Evolutionary conservation across 495 filamentous ascomycete genomes (phyloP).

Genomic region (Neurospora pannonica): DNA sequence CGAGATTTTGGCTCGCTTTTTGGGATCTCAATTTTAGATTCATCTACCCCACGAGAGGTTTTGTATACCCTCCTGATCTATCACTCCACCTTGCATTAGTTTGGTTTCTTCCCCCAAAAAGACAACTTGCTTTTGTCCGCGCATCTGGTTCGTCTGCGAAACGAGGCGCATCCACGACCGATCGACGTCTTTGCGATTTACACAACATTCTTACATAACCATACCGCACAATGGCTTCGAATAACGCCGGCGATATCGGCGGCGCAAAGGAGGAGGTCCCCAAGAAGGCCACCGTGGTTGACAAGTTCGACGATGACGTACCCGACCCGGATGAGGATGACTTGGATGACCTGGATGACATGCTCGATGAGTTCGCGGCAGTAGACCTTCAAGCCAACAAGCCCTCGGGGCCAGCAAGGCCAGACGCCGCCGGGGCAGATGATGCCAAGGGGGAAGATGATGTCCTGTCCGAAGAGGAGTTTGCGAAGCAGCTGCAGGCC

Average conservation of each 20-base stretch:
- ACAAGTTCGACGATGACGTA: slow-evolving; percentile 30
- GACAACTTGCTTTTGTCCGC: neutral
- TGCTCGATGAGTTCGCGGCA: slow-evolving; percentile 79
- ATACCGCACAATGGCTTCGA: slow-evolving; percentile 10
- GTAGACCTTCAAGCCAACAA: slow-evolving; percentile 43
- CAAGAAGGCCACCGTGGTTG: slow-evolving; percentile 15
- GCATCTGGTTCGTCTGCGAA: neutral
- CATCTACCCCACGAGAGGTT: neutral
- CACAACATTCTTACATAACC: neutral
- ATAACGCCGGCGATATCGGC: slow-evolving; percentile 6
- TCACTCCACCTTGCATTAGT: neutral
- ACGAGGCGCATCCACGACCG: neutral
- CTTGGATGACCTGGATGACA: slow-evolving; percentile 86
- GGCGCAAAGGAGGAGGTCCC: slow-evolving; percentile 4
- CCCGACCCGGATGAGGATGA: slow-evolving; percentile 78
- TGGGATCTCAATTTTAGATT: neutral
- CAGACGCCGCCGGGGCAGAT: slow-evolving; percentile 10
- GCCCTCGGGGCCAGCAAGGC: slow-evolving; percentile 33
- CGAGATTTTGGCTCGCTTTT: neutral
- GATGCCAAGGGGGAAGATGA: slow-evolving; percentile 17
- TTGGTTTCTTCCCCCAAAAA: neutral
- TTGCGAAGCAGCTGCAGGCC: slow-evolving; percentile 71
- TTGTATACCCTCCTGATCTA: neutral
- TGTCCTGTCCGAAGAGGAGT: slow-evolving; percentile 54
- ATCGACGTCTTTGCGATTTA: neutral